A percentile compares a stretch with the other conserved stretches of the same genome.
Conservation (phyloP, 148 eudicot species). For the Chenopodium berlandieri region DNA sequence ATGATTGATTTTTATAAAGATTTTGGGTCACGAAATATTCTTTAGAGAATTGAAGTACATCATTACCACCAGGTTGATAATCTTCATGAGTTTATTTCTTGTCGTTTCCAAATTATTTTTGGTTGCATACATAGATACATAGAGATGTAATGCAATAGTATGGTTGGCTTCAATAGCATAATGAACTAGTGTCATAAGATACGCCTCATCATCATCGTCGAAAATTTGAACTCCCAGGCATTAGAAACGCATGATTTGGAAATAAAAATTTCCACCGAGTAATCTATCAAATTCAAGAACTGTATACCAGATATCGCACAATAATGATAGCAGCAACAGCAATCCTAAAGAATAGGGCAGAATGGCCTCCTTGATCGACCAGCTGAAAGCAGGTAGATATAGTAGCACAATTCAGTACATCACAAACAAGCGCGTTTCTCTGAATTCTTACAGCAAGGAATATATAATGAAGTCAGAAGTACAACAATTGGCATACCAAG, state of each 20-base stretch:
- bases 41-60: too few relatives aligned
- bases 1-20: too few relatives aligned
- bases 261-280: background rate
- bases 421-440: background rate
- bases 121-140: too few relatives aligned
- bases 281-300: background rate
- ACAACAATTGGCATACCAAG: background rate
- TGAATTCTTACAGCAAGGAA: background rate
- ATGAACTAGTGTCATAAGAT: background rate
- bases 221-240: background rate
- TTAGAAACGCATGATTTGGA: background rate
- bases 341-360: constrained; percentile 19
- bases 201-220: background rate
- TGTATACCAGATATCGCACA: background rate
- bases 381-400: constrained; percentile 20
- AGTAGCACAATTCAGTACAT: background rate
- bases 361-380: constrained; percentile 23
- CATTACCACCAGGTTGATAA: background rate
- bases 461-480: background rate
- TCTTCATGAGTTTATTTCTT: background rate
- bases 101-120: too few relatives aligned
- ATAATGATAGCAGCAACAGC: background rate
- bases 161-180: background rate
- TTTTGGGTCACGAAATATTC: too few relatives aligned
- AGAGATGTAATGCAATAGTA: too few relatives aligned